phyloP scores from a whole-genome alignment of 768 basidiomycete genomes.

The Amylocystis lapponica region DNA sequence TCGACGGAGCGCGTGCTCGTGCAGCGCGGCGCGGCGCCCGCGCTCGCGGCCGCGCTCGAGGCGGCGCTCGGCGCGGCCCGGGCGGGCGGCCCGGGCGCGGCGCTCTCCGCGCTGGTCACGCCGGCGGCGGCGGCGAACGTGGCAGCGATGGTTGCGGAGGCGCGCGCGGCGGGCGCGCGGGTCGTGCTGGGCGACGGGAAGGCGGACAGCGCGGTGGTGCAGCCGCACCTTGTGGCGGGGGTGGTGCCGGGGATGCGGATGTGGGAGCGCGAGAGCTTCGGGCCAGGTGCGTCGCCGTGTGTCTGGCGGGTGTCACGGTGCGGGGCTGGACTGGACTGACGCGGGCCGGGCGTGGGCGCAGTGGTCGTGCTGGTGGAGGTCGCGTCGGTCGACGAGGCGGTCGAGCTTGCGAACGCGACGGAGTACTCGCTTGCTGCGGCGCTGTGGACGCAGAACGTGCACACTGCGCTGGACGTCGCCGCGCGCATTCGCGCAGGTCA shows the following conservation, averaged over 20 bases:
- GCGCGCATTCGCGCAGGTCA: constrained; percentile 42
- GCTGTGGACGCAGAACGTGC: constrained; percentile 46
- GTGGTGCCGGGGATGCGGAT: background rate
- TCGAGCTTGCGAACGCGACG: constrained; percentile 49
- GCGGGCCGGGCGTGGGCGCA: no score
- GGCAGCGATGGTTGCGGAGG: background rate
- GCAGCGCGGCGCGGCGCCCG: background rate
- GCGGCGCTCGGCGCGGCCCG: background rate
- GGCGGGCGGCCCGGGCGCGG: background rate
- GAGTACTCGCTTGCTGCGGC: constrained; percentile 47
- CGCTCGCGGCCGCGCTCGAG: background rate
- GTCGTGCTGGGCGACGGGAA: background rate
- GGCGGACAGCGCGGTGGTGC: background rate
- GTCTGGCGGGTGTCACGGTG: no score
- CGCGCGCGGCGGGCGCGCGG: background rate
- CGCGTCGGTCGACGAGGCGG: constrained; percentile 48
- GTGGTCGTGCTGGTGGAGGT: constrained; percentile 40
- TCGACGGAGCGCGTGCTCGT: constrained; percentile 43
- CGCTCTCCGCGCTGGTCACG: constrained; percentile 1
- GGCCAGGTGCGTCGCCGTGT: no score
- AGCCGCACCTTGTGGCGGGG: background rate
- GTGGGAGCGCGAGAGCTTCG: background rate
- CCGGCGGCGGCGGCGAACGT: background rate
- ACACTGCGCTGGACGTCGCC: constrained; percentile 40
- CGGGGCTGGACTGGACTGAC: no score